Base-by-base conservation (phyloP, 148 eudicot genomes). In the Cornus controversa region DNA sequence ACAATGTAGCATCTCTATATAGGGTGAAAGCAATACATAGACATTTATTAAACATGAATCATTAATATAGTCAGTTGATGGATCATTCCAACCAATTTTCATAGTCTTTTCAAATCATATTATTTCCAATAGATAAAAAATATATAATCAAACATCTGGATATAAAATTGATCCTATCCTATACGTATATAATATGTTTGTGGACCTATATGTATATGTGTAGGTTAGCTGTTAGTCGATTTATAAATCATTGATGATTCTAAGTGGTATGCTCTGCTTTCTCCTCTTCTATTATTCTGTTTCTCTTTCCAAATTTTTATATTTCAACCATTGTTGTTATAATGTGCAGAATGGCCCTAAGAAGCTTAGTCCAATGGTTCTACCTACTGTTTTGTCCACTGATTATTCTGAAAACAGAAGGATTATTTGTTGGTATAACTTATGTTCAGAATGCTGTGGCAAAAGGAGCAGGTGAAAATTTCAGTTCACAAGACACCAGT, bases 381-480 rank as follows among this genome's bases (percentile, higher is more conserved):
- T 72, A 34, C 76, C 34, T 80, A 22, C 25, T 87, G 57, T 83
- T 77, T 37, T 84, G 79, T 71, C 40, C 83, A 25, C 54, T 90
- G 36, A 69, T 85, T 66, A 67, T 85, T 72, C 22, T 82, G 75
- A 80, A 70, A 87, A 74, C 86, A 73, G 81, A 90, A 73, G 84
- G 90, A 47, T 80, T 82, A 66, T 64, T 72, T 80, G 96, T 89
- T 74, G 83, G 82, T 36, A 93, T 93, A 63, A 91, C 91, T 40
- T 86, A 83, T 79, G 79, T 93, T 71, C 71, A 89, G 69, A 85
- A 74, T 87, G 98, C 98, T 28, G 94, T 91, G 42, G 91, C 91
- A 9, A 91, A 93, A 80, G 98, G 98, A 79, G 98, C 92, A 81
- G 98, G 98, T 93, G 57, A 83, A 76, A 62, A 0, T 29, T 10